Conservation (phyloP, 352 stramenopile genomes). For the Phytophthora meadii region DNA sequence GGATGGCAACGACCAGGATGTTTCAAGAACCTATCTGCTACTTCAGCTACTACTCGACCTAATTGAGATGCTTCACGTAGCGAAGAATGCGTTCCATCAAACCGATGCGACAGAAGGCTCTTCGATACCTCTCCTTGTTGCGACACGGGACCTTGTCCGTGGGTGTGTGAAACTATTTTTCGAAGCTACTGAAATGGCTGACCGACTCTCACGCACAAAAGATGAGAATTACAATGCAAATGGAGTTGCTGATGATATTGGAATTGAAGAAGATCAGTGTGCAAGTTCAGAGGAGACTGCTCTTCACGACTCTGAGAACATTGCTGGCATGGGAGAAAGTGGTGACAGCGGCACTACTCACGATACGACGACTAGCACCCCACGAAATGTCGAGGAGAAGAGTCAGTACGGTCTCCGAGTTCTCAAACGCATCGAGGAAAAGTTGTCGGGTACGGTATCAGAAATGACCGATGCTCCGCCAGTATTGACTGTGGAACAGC, state of each 20-base stretch:
- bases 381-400: constrained; percentile 27
- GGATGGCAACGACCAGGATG: background rate
- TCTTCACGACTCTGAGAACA: constrained; percentile 19
- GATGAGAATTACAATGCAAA: constrained; percentile 9
- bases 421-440: constrained; percentile 76
- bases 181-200: constrained; percentile 67
- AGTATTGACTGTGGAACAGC: constrained; percentile 69
- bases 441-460: constrained; percentile 62
- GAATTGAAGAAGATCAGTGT: constrained; percentile 19
- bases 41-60: constrained; percentile 40
- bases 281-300: constrained; percentile 12
- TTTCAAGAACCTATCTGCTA: constrained; percentile 12
- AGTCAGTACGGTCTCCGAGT: constrained; percentile 76
- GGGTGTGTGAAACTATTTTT: constrained; percentile 70
- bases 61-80: constrained; percentile 24
- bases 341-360: constrained; percentile 21
- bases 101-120: background rate
- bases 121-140: constrained; percentile 31
- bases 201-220: constrained; percentile 52
- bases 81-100: constrained; percentile 5
- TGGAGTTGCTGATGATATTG: constrained; percentile 15
- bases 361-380: constrained; percentile 3
- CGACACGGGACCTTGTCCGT: constrained; percentile 46
- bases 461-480: constrained; percentile 36
- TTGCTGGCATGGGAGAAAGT: constrained; percentile 13